Evolutionary conservation across 805 yeast species (phyloP), one percentile per base, ranked within the genome.

Genomic region (Priceomyces carsonii): DNA sequence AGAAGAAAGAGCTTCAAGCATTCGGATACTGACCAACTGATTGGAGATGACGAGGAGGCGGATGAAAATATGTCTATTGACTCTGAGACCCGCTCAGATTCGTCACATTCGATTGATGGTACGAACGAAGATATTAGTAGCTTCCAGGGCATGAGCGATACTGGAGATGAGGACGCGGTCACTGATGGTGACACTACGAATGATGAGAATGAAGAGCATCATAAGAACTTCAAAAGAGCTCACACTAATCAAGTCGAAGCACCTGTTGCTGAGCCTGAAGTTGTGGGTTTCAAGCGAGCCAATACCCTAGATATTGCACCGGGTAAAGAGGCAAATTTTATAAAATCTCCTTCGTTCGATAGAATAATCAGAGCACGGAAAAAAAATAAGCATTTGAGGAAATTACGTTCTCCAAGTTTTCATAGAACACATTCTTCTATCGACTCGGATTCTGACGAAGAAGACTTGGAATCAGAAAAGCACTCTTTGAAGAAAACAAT

Each of bases 281-380:
- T 64, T 5, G 40, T 42, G 32, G 72, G 62, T 40, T 61, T 59
- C 24, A 69, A 71, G 39, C 58, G 80, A 42, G 66, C 80, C 8
- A 71, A 68, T 41, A 76, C 82, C 0, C 48, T 73, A 29, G 81
- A 75, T 36, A 58, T 61, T 49, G 14, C 42, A 38, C 35, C 55
- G 45, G 34, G 49, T 31, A 22, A 44, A 37, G 34, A 36, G 35
- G 14, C 43, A 24, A 36, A 41, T 23, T 35, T 54, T 27, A 24
- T 29, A 13, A 67, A 59, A 33, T 63, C 79, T 1, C 73, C 78
- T n/a, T 71, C 78, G 3, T 72, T 75, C 44, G 80, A 74, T 35
- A 66, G 55, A 32, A 45, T 64, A 63, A 42, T 41, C 14, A 36
- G 35, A 12, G 29, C 14, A 26, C 14, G 29, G 13, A 26, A 26